phyloP scores from a whole-genome alignment of 208 protist genomes.

The Leptomonas pyrrhocoris region DNA sequence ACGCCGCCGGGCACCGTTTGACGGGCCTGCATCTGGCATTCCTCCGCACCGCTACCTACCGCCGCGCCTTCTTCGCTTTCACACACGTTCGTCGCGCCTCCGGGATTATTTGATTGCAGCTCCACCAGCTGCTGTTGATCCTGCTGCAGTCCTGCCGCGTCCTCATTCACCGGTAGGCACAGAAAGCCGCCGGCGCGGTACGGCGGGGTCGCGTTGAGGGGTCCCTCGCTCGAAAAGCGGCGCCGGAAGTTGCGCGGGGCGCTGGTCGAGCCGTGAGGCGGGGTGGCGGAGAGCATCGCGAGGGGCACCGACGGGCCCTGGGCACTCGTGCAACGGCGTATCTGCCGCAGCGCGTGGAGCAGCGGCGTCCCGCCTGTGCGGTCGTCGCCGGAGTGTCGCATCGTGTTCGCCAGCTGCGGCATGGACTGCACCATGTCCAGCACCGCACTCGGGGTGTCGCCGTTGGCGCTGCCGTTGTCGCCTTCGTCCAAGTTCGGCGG shows the following conservation, averaged over 20 bases:
- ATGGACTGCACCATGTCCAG: constrained; percentile 16
- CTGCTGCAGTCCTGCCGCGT: neutral
- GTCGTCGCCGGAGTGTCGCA: neutral
- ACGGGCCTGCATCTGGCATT: neutral
- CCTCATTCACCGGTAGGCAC: constrained; percentile 1
- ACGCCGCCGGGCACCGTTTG: constrained; percentile 11
- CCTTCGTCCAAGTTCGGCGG: neutral
- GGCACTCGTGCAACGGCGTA: constrained; percentile 27
- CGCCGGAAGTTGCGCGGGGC: constrained; percentile 12
- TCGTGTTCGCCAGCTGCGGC: constrained; percentile 23
- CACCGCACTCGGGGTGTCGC: neutral
- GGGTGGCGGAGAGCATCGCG: neutral
- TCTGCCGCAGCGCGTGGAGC: constrained; percentile 5
- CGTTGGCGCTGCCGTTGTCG: neutral
- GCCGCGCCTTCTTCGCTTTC: neutral
- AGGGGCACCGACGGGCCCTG: constrained; percentile 3
- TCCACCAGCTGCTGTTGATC: neutral
- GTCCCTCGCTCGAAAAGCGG: constrained; percentile 17
- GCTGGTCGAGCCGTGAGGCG: neutral
- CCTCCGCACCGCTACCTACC: neutral
- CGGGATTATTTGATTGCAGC: neutral
- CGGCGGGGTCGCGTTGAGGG: neutral
- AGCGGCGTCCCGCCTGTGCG: neutral
- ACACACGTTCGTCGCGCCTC: neutral
- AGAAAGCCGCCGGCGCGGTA: constrained; percentile 15